Conservation (phyloP, 441 rosid genomes). For the Erodium moschatum region DNA sequence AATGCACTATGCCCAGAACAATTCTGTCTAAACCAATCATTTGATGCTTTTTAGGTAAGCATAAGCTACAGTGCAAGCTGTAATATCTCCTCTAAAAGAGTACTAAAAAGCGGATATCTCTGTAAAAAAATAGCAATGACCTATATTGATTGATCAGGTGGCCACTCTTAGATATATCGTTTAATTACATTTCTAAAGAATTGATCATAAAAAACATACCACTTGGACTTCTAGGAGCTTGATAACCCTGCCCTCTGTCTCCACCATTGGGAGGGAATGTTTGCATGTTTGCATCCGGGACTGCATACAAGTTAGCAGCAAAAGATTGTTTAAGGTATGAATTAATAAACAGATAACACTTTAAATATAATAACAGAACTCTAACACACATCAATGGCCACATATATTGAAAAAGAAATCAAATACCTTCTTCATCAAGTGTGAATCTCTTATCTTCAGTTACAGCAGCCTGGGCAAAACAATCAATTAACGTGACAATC, state of each 20-base stretch:
- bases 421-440: constrained; percentile 42
- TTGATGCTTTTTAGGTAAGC: not conserved
- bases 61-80: constrained; percentile 8
- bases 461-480: constrained; percentile 50
- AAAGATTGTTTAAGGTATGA: constrained; percentile 12
- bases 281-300: constrained; percentile 64
- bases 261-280: constrained; percentile 52
- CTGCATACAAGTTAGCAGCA: constrained; percentile 31
- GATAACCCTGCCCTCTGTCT: constrained; percentile 55
- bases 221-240: constrained; percentile 49
- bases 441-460: constrained; percentile 40
- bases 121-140: not conserved
- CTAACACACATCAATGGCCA: constrained; percentile 2
- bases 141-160: constrained; percentile 6
- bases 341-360: constrained; percentile 6
- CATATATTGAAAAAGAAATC: constrained; percentile 10
- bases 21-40: not conserved
- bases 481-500: not conserved
- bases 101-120: not conserved
- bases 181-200: not conserved
- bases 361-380: not conserved
- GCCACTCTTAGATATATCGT: constrained; percentile 9
- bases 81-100: not conserved
- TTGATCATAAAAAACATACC: constrained; percentile 36
- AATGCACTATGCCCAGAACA: not conserved